Evolutionary conservation across 2,329 filamentous ascomycete genomes (phyloP).

Genomic region (Penicillium sclerotigenum): DNA sequence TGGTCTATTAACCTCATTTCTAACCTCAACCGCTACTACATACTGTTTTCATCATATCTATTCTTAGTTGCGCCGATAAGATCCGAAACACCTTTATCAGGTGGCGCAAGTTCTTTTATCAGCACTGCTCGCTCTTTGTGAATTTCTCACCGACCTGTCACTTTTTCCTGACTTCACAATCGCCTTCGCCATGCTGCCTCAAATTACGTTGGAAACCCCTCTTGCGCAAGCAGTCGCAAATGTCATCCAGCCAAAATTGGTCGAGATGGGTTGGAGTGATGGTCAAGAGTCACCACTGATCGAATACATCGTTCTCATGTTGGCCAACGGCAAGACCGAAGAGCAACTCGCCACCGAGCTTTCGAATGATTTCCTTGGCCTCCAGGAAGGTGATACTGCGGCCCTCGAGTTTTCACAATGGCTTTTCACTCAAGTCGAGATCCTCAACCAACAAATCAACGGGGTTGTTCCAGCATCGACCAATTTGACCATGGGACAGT

Average conservation of each 20-base stretch:
- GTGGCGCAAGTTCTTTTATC: slow-evolving; percentile 19
- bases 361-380: slow-evolving; percentile 77
- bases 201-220: slow-evolving; percentile 78
- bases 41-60: background rate
- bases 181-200: slow-evolving; percentile 18
- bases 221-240: slow-evolving; percentile 78
- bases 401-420: slow-evolving; percentile 82
- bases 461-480: slow-evolving; percentile 40
- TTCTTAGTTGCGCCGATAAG: background rate
- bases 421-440: slow-evolving; percentile 84
- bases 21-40: background rate
- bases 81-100: slow-evolving; percentile 10
- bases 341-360: slow-evolving; percentile 86
- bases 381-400: slow-evolving; percentile 77
- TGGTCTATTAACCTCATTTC: background rate
- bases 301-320: slow-evolving; percentile 96
- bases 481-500: slow-evolving; percentile 22
- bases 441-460: slow-evolving; percentile 62
- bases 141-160: background rate
- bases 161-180: background rate
- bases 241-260: slow-evolving; percentile 83
- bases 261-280: slow-evolving; percentile 88
- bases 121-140: slow-evolving; percentile 1
- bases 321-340: slow-evolving; percentile 90
- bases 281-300: slow-evolving; percentile 79